Base-by-base conservation (phyloP, 495 filamentous ascomycete species). In the Penicillium atrosanguineum region DNA sequence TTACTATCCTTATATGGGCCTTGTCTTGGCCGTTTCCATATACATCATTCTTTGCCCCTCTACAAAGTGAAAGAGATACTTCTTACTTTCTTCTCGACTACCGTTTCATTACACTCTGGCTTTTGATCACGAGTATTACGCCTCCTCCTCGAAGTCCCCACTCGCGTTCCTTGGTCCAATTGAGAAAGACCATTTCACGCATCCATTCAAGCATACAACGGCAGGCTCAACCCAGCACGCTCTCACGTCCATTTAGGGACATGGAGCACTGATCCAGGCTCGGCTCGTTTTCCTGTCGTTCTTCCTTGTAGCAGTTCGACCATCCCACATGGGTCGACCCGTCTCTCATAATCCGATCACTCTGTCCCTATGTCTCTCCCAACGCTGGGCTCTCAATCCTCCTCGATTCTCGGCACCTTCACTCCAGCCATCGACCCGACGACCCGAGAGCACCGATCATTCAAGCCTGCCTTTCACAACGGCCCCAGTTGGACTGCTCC, bases 1-100 rank as follows among this genome's bases (percentile, higher is more conserved):
- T 61, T 62, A 64, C 58, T 63, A 65, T 68, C 65, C 71, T 72
- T 70, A 66, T 65, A 70, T 65, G 61, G 62, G 63, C 47, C 63
- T 51, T 52, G 55, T 45, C 57, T 57, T 64, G 55, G 55, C 52
- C 41, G 51, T 55, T 58, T 64, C 57, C 61, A 61, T 64, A 66
- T 61, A 64, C 60, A 61, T 66, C 63, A 63, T 57, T 60, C 50
- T 53, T 56, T 48, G 45, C 55, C 55, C 56, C 52, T 54, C 53
- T 62, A 48, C 31, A 28, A 50, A 47, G 34, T 44, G 44, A 56
- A 54, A 9, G 12, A 28, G 15, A 25, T 20, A 40, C 16, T 5
- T 40, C 25, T 19, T 39, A 50, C 37, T 44, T 45, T 45, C 42
- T 38, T 55, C 46, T 45, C 48, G 23, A 23, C 23, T 23, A 5